Evolutionary conservation across 768 basidiomycete genomes (phyloP).

Genomic region (Termitomyces heimii): DNA sequence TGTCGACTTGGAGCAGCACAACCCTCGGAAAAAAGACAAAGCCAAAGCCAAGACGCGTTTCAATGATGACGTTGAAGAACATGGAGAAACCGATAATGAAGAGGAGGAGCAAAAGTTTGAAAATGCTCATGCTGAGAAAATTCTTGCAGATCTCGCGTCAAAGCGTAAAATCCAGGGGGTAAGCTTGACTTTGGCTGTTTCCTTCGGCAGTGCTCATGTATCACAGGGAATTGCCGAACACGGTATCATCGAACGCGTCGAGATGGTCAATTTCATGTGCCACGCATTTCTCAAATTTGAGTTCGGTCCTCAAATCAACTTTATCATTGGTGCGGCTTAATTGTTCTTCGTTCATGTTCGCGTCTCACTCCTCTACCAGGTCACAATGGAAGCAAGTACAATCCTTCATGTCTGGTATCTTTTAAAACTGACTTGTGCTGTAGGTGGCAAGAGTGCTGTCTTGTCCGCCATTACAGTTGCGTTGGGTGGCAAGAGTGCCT

Average conservation of each 20-base stretch:
- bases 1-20: slow-evolving; percentile 15
- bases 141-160: slow-evolving; percentile 50
- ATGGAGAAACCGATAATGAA: slow-evolving; percentile 30
- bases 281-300: slow-evolving; percentile 78
- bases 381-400: slow-evolving; percentile 75
- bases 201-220: neutral
- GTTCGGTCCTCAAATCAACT: slow-evolving; percentile 94
- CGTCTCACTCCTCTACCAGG: slow-evolving; percentile 34
- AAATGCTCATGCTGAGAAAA: slow-evolving; percentile 47
- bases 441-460: slow-evolving; percentile 96
- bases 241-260: slow-evolving; percentile 82
- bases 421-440: neutral
- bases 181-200: slow-evolving; percentile 16
- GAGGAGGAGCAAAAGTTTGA: slow-evolving; percentile 68
- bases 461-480: slow-evolving; percentile 91
- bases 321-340: slow-evolving; percentile 69
- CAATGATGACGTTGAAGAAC: slow-evolving; percentile 26
- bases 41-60: slow-evolving; percentile 25
- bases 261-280: slow-evolving; percentile 95
- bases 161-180: slow-evolving; percentile 42
- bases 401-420: neutral
- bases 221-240: slow-evolving; percentile 72
- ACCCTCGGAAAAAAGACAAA: slow-evolving; percentile 12
- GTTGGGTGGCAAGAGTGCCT: slow-evolving; percentile 87
- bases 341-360: neutral